Evolutionary conservation across 2,329 filamentous ascomycete species (phyloP).

Genomic region (Cladosporium sp.): DNA sequence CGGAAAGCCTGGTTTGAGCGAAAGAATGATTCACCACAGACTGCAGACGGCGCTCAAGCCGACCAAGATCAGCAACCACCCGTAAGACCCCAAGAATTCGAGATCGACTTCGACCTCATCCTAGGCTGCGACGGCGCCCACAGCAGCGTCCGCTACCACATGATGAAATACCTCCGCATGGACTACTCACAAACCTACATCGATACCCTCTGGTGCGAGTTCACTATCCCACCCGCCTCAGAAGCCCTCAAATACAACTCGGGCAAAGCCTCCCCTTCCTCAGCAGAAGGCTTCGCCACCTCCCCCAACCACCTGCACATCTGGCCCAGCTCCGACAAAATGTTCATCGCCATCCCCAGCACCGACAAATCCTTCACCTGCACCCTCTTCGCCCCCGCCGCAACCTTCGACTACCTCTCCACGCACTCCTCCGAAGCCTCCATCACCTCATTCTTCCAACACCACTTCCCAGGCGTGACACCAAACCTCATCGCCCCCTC

Average conservation of each 20-base stretch:
- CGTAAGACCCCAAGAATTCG: conserved; percentile 56
- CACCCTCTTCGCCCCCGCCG: conserved; percentile 80
- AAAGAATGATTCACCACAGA: conserved; percentile 20
- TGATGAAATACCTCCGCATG: conserved; percentile 94
- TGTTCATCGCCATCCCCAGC: conserved; percentile 97
- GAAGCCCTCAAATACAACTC: conserved; percentile 10
- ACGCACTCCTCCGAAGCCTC: conserved; percentile 53
- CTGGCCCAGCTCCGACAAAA: conserved; percentile 73
- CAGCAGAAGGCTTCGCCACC: conserved; percentile 62
- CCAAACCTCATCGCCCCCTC: conserved; percentile 58
- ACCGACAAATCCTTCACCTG: conserved; percentile 90
- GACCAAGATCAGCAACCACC: conserved; percentile 32
- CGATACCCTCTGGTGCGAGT: conserved; percentile 96
- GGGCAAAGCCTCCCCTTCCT: conserved; percentile 24
- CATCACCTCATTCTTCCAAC: conserved; percentile 70
- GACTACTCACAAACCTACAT: conserved; percentile 93
- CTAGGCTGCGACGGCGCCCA: conserved; percentile 95
- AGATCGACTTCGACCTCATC: conserved; percentile 84
- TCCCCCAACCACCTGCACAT: conserved; percentile 94
- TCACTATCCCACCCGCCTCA: conserved; percentile 63
- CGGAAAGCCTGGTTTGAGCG: conserved; percentile 84
- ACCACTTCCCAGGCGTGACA: conserved; percentile 82
- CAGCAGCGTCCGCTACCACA: conserved; percentile 81
- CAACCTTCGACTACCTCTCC: conserved; percentile 60
- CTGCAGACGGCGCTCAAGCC: conserved; percentile 31